phyloP scores from a whole-genome alignment of 106 monocot genomes.

The Platanthera guangdongensis region DNA sequence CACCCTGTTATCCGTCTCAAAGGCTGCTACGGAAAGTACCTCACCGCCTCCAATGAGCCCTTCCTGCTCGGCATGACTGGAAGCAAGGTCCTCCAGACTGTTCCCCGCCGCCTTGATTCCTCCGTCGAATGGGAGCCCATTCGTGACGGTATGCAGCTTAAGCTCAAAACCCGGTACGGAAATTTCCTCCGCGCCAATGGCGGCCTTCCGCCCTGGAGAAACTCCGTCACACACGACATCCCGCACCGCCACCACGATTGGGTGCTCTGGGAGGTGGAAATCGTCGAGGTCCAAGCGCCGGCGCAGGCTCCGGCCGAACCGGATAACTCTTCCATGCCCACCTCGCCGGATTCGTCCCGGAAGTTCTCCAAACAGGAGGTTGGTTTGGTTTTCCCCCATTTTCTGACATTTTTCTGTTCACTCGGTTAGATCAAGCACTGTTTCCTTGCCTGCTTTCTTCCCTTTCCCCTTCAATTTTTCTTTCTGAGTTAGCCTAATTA shows the following conservation, averaged over 20 bases:
- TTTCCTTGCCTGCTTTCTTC: background rate
- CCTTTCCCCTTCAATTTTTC: background rate
- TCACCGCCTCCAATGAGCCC: slow-evolving; percentile 77
- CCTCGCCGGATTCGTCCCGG: background rate
- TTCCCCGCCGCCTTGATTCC: slow-evolving; percentile 56
- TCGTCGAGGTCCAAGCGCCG: slow-evolving; percentile 21
- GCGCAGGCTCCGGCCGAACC: background rate
- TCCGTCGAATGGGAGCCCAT: slow-evolving; percentile 95
- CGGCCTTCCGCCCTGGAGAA: slow-evolving; percentile 77
- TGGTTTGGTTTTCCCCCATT: background rate
- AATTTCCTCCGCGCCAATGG: slow-evolving; percentile 61
- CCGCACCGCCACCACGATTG: slow-evolving; percentile 89
- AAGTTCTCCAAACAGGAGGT: slow-evolving; percentile 15
- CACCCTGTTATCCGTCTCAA: slow-evolving; percentile 40
- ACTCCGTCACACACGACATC: slow-evolving; percentile 86
- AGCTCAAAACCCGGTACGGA: slow-evolving; percentile 23
- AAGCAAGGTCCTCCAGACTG: slow-evolving; percentile 60
- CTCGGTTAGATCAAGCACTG: background rate
- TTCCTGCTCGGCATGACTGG: slow-evolving; percentile 80
- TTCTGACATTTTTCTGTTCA: background rate
- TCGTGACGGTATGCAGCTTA: slow-evolving; percentile 43
- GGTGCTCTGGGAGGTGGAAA: slow-evolving; percentile 58
- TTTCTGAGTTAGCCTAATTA: background rate
- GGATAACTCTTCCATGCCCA: background rate
- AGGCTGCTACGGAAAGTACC: slow-evolving; percentile 56